A percentile compares a stretch with the other conserved stretches of the same genome.
These are phyloP conservation scores for Talaromyces rugulosus DNA, from an alignment of 2,329 filamentous ascomycete species.

Conservation along the genomic window DNA sequence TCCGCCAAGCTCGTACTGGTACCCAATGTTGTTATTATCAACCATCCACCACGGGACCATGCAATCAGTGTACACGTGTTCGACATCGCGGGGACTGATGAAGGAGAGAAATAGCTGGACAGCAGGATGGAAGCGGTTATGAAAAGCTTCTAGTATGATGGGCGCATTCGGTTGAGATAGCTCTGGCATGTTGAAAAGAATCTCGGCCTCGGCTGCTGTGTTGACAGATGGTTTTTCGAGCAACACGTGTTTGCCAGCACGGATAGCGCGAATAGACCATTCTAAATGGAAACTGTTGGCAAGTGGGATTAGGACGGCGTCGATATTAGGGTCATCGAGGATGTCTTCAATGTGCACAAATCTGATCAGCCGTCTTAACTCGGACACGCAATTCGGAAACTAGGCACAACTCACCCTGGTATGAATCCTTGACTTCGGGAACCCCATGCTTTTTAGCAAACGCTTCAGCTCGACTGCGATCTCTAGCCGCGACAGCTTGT, in stretches of 20 bases:
- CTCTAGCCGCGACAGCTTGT: constrained; percentile 50
- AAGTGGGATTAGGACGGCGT: constrained; percentile 49
- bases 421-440: constrained; percentile 46
- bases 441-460: constrained; percentile 53
- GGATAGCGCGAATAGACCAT: constrained; percentile 47
- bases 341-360: constrained; percentile 5
- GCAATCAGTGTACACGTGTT: constrained; percentile 27
- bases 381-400: constrained; percentile 19
- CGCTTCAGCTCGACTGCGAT: constrained; percentile 42
- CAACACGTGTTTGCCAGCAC: constrained; percentile 51
- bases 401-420: constrained; percentile 46
- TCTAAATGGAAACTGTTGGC: constrained; percentile 32
- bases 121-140: constrained; percentile 47
- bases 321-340: constrained; percentile 26
- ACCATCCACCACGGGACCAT: constrained; percentile 28
- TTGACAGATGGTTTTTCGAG: constrained; percentile 49
- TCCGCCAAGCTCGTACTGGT: constrained; percentile 39
- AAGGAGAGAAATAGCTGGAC: constrained; percentile 38
- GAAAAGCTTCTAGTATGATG: constrained; percentile 50
- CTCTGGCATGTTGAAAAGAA: constrained; percentile 37
- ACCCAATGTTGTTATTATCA: constrained; percentile 40
- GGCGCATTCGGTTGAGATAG: constrained; percentile 28
- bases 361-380: neutral
- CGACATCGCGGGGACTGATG: constrained; percentile 37
- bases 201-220: constrained; percentile 41